phyloP scores from a whole-genome alignment of 192 early-diverging fungal species.

The Coemansia sp. region DNA sequence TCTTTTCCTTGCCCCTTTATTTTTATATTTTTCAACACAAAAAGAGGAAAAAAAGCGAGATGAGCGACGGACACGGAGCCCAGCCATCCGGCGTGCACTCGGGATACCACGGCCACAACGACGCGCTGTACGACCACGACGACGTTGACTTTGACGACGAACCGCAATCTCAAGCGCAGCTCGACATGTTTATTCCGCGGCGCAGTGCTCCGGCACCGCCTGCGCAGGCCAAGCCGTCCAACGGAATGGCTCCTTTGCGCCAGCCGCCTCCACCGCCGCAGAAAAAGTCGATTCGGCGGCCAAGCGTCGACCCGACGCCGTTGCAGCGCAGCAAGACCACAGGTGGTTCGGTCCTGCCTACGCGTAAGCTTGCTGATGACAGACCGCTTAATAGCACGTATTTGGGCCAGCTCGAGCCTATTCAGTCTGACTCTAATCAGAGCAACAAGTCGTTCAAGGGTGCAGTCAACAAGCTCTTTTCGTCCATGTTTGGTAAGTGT shows the following conservation, averaged over 20 bases:
- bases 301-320: conserved; percentile 16
- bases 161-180: conserved; percentile 13
- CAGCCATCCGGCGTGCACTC: conserved; percentile 15
- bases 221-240: background rate
- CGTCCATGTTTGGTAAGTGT: conserved; percentile 55
- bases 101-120: conserved; percentile 23
- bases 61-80: conserved; percentile 48
- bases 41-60: conserved; percentile 22
- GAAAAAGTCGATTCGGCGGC: conserved; percentile 47
- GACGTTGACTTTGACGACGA: conserved; percentile 36
- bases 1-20: conserved; percentile 12
- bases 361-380: conserved; percentile 53
- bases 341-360: conserved; percentile 30
- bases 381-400: conserved; percentile 54
- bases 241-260: conserved; percentile 28
- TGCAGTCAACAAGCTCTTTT: conserved; percentile 54
- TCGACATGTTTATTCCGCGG: conserved; percentile 52
- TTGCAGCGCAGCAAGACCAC: conserved; percentile 56
- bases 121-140: conserved; percentile 35
- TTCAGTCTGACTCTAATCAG: conserved; percentile 37
- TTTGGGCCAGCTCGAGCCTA: conserved; percentile 53
- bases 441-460: conserved; percentile 56
- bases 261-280: conserved; percentile 43
- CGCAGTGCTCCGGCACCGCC: conserved; percentile 54
- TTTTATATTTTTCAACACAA: background rate